These are phyloP conservation scores for Grigorovia jiainica DNA, from an alignment of 805 yeast genomes.

Conservation along the genomic window DNA sequence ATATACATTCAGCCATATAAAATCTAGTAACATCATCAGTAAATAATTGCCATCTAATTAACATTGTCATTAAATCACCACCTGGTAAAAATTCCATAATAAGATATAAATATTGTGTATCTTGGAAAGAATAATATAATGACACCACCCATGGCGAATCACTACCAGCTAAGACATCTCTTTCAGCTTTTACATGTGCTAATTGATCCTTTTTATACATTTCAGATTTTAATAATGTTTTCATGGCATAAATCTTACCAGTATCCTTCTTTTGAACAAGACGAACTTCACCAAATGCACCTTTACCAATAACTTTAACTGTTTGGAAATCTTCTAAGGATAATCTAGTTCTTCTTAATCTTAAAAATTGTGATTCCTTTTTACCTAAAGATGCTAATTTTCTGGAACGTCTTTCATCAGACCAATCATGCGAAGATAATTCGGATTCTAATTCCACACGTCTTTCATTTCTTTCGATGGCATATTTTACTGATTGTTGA, in stretches of 20 bases:
- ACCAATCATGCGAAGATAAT: conserved; percentile 55
- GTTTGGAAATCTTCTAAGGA: conserved; percentile 79
- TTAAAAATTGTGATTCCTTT: conserved; percentile 77
- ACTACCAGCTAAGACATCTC: conserved; percentile 88
- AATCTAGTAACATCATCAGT: conserved; percentile 89
- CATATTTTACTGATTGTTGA: conserved; percentile 78
- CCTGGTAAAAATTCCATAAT: conserved; percentile 95
- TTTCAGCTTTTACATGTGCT: conserved; percentile 91
- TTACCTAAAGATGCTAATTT: conserved; percentile 76
- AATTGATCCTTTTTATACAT: conserved; percentile 92
- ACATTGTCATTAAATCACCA: conserved; percentile 90
- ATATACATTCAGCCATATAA: conserved; percentile 92
- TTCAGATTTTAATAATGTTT: conserved; percentile 79
- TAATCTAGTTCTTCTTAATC: conserved; percentile 76
- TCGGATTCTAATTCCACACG: conserved; percentile 75
- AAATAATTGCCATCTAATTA: conserved; percentile 87
- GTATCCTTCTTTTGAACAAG: conserved; percentile 88
- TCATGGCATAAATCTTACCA: conserved; percentile 89
- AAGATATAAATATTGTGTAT: conserved; percentile 67
- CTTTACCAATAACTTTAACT: conserved; percentile 87
- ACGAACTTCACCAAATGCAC: conserved; percentile 96
- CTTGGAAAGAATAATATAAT: conserved; percentile 65
- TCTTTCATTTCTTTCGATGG: conserved; percentile 92
- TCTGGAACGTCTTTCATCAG: conserved; percentile 78
- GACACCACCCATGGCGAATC: conserved; percentile 89